phyloP scores from a whole-genome alignment of 805 yeast genomes.

The Pichia insulana region DNA sequence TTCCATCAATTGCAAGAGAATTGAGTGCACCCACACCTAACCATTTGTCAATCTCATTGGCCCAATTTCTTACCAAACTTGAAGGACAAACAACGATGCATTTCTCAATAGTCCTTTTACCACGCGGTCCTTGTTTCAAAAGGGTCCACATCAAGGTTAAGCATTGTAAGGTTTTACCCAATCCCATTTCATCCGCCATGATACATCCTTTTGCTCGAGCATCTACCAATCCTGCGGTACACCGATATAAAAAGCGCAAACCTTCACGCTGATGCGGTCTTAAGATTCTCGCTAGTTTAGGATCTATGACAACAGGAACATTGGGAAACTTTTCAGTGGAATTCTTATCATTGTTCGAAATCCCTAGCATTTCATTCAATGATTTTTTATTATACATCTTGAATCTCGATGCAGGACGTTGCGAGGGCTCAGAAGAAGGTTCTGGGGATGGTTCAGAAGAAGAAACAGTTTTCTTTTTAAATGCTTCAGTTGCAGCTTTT shows the following conservation, averaged over 20 bases:
- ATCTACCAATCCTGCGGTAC: conserved; percentile 82
- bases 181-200: conserved; percentile 99
- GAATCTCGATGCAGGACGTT: conserved; percentile 24
- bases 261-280: conserved; percentile 98
- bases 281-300: conserved; percentile 68
- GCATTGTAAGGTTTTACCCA: conserved; percentile 87
- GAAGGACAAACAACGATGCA: conserved; percentile 94
- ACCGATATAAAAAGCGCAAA: conserved; percentile 79
- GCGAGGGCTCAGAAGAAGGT: conserved; percentile 5
- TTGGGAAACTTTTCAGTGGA: conserved; percentile 51
- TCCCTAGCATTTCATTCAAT: conserved; percentile 73
- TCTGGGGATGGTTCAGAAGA: conserved; percentile 7
- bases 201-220: conserved; percentile 88
- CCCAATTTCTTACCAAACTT: conserved; percentile 91
- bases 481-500: conserved; percentile 12
- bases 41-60: conserved; percentile 93
- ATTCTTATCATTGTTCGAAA: conserved; percentile 43
- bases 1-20: conserved; percentile 90
- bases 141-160: conserved; percentile 88
- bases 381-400: conserved; percentile 48
- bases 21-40: conserved; percentile 84
- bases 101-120: conserved; percentile 74
- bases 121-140: conserved; percentile 80
- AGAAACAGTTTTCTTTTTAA: conserved; percentile 1
- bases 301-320: conserved; percentile 95